Evolutionary conservation across 371 early-diverging fungal species (phyloP).

Genomic region (Saksenaea oblongispora): DNA sequence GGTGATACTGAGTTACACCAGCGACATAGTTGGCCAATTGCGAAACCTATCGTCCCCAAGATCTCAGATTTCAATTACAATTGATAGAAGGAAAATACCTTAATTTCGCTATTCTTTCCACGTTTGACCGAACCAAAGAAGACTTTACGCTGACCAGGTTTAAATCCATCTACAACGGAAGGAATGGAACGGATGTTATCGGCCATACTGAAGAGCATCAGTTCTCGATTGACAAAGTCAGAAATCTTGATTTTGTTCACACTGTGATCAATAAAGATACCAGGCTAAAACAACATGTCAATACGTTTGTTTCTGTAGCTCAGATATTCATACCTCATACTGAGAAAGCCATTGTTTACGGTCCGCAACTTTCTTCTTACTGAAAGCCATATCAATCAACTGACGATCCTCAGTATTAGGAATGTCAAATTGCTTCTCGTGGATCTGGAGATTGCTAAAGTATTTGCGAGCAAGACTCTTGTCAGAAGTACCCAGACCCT

Average conservation of each 20-base stretch:
- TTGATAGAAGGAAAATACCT: constrained; percentile 53
- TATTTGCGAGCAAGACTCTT: constrained; percentile 94
- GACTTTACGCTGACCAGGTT: constrained; percentile 99
- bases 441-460: constrained; percentile 81
- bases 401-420: constrained; percentile 71
- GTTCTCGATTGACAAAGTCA: constrained; percentile 98
- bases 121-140: constrained; percentile 94
- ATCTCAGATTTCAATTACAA: background rate
- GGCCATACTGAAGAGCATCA: constrained; percentile 97
- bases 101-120: constrained; percentile 85
- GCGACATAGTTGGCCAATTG: constrained; percentile 96
- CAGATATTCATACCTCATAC: constrained; percentile 58
- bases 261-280: constrained; percentile 94
- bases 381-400: constrained; percentile 98
- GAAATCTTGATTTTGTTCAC: constrained; percentile 77
- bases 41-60: constrained; percentile 56
- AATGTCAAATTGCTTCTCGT: constrained; percentile 87
- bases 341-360: constrained; percentile 96
- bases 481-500: constrained; percentile 98
- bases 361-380: constrained; percentile 94
- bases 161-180: constrained; percentile 97
- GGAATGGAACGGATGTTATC: constrained; percentile 99
- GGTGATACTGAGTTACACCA: constrained; percentile 97
- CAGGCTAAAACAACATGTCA: constrained; percentile 58
- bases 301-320: background rate